A percentile compares a stretch with the other conserved stretches of the same genome.
Conservation (phyloP, 129 eudicot species). For the Ambrosia trifida region DNA sequence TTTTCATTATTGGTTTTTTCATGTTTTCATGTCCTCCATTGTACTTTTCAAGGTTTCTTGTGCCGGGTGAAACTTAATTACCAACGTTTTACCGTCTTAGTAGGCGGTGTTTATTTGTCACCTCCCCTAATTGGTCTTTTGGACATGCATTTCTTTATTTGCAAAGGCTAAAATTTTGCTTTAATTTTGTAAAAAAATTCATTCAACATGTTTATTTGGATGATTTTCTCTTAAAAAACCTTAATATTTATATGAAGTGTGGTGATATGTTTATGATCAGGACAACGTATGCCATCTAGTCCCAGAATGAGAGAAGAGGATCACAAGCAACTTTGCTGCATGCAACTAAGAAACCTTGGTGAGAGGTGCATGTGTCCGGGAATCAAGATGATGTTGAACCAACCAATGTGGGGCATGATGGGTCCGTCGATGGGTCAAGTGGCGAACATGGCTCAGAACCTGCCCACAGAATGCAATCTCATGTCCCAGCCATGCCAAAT, state of each 20-base stretch:
- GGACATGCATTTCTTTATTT: too few species aligned
- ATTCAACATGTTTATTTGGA: too few species aligned
- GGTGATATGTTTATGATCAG: not conserved
- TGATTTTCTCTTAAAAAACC: too few species aligned
- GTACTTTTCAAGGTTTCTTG: too few species aligned
- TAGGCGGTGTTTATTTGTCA: too few species aligned
- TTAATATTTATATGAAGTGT: not conserved
- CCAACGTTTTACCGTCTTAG: too few species aligned
- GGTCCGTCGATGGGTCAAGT: conserved; percentile 7
- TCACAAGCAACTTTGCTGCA: conserved; percentile 19
- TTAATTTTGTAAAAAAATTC: too few species aligned
- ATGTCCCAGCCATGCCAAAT: conserved; percentile 28
- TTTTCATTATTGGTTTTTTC: too few species aligned
- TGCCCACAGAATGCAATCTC: conserved; percentile 23
- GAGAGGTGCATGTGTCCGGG: conserved; percentile 28
- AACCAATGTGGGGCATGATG: conserved; percentile 13
- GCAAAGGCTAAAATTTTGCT: too few species aligned
- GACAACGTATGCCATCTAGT: not conserved
- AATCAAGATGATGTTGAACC: conserved; percentile 27
- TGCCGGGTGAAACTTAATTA: too few species aligned
- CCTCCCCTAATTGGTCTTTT: too few species aligned
- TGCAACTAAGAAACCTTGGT: conserved; percentile 24
- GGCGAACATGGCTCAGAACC: conserved; percentile 21
- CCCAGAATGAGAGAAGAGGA: not conserved
- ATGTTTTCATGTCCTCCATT: too few species aligned